phyloP scores from a whole-genome alignment of 148 eudicot species.

The Vaccinium macrocarpon region DNA sequence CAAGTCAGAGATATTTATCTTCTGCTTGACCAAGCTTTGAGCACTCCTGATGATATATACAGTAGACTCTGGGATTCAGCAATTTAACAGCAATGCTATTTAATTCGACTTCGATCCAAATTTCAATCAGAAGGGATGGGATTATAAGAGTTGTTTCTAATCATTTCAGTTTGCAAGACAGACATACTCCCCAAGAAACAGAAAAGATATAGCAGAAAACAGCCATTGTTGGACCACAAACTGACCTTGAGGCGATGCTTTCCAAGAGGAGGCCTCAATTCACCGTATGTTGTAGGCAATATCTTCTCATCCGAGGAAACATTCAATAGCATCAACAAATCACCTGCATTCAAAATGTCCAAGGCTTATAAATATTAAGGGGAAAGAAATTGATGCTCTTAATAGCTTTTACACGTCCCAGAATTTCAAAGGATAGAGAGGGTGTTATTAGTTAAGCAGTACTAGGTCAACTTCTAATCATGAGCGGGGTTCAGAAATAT shows the following conservation, averaged over 20 bases:
- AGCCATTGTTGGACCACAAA: not conserved
- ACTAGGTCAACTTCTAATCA: not conserved
- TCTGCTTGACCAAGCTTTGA: not conserved
- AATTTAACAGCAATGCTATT: not conserved
- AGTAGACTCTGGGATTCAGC: not conserved
- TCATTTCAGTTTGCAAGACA: not conserved
- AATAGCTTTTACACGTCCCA: not conserved
- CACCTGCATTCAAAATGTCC: slow-evolving; percentile 47
- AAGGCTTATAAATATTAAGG: not conserved
- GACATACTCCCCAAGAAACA: not conserved
- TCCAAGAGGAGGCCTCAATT: slow-evolving; percentile 90
- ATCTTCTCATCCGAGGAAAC: slow-evolving; percentile 83
- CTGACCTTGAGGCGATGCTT: slow-evolving; percentile 92
- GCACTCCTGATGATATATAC: not conserved
- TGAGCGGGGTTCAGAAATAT: not conserved
- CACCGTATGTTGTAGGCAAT: slow-evolving; percentile 91
- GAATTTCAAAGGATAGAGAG: not conserved
- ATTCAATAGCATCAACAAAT: slow-evolving; percentile 71
- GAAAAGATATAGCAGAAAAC: not conserved
- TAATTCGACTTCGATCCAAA: not conserved
- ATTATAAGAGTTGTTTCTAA: not conserved
- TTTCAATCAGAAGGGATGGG: not conserved
- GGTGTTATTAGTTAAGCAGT: not conserved
- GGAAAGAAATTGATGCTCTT: not conserved
- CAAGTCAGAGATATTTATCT: not conserved